phyloP scores from a whole-genome alignment of 2,329 filamentous ascomycete genomes.

The Knufia petricola region DNA sequence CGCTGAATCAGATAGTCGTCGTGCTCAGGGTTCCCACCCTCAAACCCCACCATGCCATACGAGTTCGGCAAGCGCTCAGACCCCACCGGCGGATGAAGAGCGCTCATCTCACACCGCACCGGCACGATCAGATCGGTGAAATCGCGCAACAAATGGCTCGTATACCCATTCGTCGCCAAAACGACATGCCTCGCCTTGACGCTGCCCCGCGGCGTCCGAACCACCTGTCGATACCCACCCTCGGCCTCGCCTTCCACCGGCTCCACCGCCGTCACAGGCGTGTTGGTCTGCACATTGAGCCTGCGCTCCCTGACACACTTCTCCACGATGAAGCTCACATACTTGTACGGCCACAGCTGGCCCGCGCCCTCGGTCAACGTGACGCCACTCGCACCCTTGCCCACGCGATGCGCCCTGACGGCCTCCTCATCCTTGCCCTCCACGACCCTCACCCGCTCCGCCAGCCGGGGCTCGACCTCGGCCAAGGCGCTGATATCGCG shows the following conservation, averaged over 20 bases:
- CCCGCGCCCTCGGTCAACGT: conserved; percentile 13
- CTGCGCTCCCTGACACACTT: conserved; percentile 30
- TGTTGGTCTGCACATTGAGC: conserved; percentile 27
- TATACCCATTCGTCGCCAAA: conserved; percentile 77
- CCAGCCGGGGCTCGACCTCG: conserved; percentile 13
- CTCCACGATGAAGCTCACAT: conserved; percentile 63
- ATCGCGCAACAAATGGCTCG: conserved; percentile 60
- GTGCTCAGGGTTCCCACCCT: conserved; percentile 46
- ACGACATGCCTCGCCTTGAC: conserved; percentile 57
- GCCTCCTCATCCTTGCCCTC: conserved; percentile 4
- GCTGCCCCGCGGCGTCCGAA: conserved; percentile 62
- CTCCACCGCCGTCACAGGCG: conserved; percentile 23
- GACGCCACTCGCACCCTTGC: conserved; percentile 9
- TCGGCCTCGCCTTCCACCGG: conserved; percentile 17
- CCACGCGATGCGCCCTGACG: conserved; percentile 12
- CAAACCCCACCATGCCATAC: conserved; percentile 36
- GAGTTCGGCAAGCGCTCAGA: conserved; percentile 22
- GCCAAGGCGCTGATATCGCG: conserved; percentile 9
- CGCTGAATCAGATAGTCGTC: conserved; percentile 61
- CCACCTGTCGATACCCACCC: conserved; percentile 46
- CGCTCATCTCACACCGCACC: conserved; percentile 48
- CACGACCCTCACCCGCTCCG: conserved; percentile 10
- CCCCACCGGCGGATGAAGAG: conserved; percentile 35
- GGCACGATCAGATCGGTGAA: conserved; percentile 67
- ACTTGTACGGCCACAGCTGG: conserved; percentile 57